Conservation (phyloP, 148 eudicot species). For the Chenopodium formosanum region DNA sequence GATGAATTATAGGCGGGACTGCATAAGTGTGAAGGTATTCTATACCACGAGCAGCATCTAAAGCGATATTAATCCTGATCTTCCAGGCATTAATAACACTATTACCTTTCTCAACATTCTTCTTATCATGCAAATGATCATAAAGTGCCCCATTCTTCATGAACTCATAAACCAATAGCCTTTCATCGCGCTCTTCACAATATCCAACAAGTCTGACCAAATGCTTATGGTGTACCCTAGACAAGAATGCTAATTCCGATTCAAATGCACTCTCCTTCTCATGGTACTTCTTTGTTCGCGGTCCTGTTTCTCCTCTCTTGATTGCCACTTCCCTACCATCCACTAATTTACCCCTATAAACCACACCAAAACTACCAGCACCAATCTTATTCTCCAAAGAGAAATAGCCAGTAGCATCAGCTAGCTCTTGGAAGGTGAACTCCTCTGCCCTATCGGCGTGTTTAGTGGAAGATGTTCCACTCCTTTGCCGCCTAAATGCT, state of each 20-base stretch:
- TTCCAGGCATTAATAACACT: constrained; percentile 80
- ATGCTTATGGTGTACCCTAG: constrained; percentile 89
- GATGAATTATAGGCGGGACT: constrained; percentile 88
- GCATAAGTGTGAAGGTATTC: constrained; percentile 95
- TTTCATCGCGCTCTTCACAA: constrained; percentile 88
- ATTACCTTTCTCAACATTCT: constrained; percentile 52
- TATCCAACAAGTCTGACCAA: constrained; percentile 89
- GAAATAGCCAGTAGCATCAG: constrained; percentile 61
- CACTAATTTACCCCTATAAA: constrained; percentile 71
- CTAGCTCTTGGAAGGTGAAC: constrained; percentile 64
- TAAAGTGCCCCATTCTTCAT: constrained; percentile 91
- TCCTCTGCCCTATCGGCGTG: constrained; percentile 75
- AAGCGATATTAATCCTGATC: constrained; percentile 70
- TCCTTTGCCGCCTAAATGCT: constrained; percentile 80
- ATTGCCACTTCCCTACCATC: constrained; percentile 94
- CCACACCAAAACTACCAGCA: constrained; percentile 86
- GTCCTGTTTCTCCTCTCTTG: constrained; percentile 69
- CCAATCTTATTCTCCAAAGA: constrained; percentile 85
- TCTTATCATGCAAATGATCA: constrained; percentile 78
- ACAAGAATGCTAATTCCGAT: constrained; percentile 78
- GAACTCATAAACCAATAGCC: constrained; percentile 81
- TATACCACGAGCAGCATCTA: constrained; percentile 89
- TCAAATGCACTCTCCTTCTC: constrained; percentile 93
- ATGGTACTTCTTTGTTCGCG: constrained; percentile 58
- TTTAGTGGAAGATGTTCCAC: constrained; percentile 77